Conservation (phyloP, 2,329 filamentous ascomycete genomes). For the Knoxdaviesia proteae region DNA sequence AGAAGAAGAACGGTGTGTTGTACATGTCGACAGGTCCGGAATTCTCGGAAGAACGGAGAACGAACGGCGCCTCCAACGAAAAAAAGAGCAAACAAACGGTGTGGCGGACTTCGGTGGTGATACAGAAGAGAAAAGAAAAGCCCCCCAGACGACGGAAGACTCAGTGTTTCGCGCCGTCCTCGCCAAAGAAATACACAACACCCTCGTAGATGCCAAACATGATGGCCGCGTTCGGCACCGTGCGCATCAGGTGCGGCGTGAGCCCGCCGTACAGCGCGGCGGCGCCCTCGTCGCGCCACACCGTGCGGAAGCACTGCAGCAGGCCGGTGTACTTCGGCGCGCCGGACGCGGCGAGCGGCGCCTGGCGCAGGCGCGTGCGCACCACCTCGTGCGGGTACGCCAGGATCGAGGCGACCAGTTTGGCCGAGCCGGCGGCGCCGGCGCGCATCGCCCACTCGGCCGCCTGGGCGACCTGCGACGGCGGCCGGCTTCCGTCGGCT, state of each 20-base stretch:
- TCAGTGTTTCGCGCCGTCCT: constrained; percentile 1
- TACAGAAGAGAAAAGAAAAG: neutral
- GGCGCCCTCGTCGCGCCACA: constrained; percentile 77
- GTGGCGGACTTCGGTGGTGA: neutral
- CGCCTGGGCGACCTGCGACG: constrained; percentile 36
- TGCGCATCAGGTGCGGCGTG: constrained; percentile 76
- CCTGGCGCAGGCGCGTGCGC: constrained; percentile 66
- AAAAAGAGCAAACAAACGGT: neutral
- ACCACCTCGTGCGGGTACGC: constrained; percentile 91
- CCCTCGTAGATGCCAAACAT: constrained; percentile 81
- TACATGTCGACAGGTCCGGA: neutral
- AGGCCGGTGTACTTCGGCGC: constrained; percentile 73
- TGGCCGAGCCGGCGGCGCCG: constrained; percentile 61
- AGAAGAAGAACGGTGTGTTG: neutral
- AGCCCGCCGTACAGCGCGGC: constrained; percentile 74
- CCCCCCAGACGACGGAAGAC: neutral
- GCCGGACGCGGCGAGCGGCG: constrained; percentile 44
- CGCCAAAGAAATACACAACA: constrained; percentile 26
- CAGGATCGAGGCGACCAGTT: constrained; percentile 62
- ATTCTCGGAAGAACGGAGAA: neutral
- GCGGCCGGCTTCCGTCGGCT: constrained; percentile 15
- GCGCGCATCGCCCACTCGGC: constrained; percentile 64
- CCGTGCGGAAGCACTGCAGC: constrained; percentile 68
- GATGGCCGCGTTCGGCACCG: constrained; percentile 80
- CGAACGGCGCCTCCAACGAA: neutral